These are phyloP conservation scores for Plenodomus lindquistii DNA, from an alignment of 2,329 filamentous ascomycete species.

Conservation along the genomic window DNA sequence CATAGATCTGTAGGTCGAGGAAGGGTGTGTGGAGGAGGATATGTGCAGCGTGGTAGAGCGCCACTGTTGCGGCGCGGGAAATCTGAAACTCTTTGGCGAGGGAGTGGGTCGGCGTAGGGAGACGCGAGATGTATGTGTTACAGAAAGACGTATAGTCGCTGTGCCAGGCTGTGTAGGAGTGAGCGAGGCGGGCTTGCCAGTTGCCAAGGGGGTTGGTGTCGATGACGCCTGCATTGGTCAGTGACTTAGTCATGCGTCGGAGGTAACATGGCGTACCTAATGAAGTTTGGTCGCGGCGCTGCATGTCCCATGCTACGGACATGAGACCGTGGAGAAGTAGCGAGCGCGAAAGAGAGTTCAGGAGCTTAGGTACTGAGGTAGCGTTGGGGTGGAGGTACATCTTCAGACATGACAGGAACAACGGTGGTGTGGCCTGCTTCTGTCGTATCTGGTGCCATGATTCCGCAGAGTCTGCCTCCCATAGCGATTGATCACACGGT, in stretches of 20 bases:
- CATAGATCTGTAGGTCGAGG: constrained; percentile 65
- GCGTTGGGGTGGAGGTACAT: constrained; percentile 57
- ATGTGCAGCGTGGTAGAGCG: constrained; percentile 63
- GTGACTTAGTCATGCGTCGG: too few relatives aligned
- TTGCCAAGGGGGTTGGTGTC: constrained; percentile 45
- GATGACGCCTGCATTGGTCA: too few relatives aligned
- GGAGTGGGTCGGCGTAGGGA: constrained; percentile 37
- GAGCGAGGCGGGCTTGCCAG: constrained; percentile 58
- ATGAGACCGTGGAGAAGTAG: constrained; percentile 65
- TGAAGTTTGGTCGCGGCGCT: constrained; percentile 64
- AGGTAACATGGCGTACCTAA: constrained; percentile 40
- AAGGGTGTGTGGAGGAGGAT: constrained; percentile 62
- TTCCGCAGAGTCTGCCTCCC: constrained; percentile 61
- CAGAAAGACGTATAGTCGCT: constrained; percentile 60
- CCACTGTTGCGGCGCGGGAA: constrained; percentile 56
- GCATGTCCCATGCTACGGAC: constrained; percentile 66
- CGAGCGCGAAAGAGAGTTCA: constrained; percentile 59
- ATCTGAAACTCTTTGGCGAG: constrained; percentile 49
- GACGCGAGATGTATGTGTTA: constrained; percentile 31
- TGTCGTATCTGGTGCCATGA: constrained; percentile 54
- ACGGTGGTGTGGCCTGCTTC: constrained; percentile 42
- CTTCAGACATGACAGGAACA: constrained; percentile 60
- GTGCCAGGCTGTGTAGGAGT: constrained; percentile 63
- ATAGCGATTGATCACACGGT: constrained; percentile 59
- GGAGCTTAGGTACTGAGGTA: constrained; percentile 35